Base-by-base conservation (phyloP, 2,329 filamentous ascomycete species). In the Aureobasidium sp. region DNA sequence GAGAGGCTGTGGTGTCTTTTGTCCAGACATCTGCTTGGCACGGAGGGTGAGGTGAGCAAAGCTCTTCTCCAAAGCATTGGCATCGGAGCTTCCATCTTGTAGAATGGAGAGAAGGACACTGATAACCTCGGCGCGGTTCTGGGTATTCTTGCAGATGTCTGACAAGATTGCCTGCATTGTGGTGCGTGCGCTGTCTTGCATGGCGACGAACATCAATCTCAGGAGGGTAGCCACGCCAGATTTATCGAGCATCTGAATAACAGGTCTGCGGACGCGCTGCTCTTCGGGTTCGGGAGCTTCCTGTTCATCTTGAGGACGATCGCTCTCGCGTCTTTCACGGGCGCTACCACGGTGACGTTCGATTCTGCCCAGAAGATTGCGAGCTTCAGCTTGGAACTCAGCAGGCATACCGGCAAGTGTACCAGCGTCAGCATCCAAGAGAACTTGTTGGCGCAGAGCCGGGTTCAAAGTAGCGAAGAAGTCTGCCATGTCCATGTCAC, bases 241-340 rank as follows among this genome's bases (percentile, higher is more conserved):
- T 76, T 96, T 97, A 74, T 99, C 94, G 34, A 99, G 84, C 88
- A 99, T 96, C 72, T 99, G 94, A 29, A 96, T 89, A 62, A 95
- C 89, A 27, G 90, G 87, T 64, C 89, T 88, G 34, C 73, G 76
- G 68, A 48, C 42, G 21, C 63, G 61, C 27, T 62, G 54, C 34
- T 60, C 53, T n/a, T 59, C 57, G 4, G 32, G 57, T 21, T 49
- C 57, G 11, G 57, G 57, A 34, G 45, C 45, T 39, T 59, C 57
- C 27, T 63, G 58, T 25, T 59, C 61, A 25, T 49, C 42, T 14
- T 51, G 47, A 11, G 50, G 21, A 61, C 72, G 70, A 21, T 62
- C 59, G 39, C n/a, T 42, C 3, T 50, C 54, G 30, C 55, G 62
- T 27, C 58, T 51, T 8, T 61, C 55, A 30, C 49, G 54, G 10